These are phyloP conservation scores for Salix caprea DNA, from an alignment of 345 rosid species.

Conservation along the genomic window DNA sequence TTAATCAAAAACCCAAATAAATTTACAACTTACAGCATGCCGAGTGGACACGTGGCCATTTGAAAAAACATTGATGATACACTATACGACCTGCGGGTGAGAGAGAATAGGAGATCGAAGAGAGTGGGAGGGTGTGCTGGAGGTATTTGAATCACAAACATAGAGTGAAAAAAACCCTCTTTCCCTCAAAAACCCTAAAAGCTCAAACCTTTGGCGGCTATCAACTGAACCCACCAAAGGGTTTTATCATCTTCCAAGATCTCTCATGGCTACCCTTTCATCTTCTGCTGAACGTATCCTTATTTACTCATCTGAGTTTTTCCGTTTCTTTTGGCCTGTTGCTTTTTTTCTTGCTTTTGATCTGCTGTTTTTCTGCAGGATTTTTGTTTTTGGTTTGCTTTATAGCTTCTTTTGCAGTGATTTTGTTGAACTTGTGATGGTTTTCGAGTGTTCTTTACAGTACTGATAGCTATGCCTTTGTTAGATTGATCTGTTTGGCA, in stretches of 20 bases:
- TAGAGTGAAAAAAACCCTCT: constrained; percentile 44
- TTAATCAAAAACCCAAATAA: not conserved
- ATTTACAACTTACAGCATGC: not conserved
- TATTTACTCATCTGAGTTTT: not conserved
- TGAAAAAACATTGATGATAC: not conserved
- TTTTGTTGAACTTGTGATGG: not conserved
- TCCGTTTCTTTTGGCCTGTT: not conserved
- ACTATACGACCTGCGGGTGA: not conserved
- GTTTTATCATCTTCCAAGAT: not conserved
- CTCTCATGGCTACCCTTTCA: not conserved
- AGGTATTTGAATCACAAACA: constrained; percentile 57
- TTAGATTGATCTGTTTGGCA: not conserved
- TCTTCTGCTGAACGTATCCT: not conserved
- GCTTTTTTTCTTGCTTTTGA: not conserved
- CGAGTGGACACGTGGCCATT: not conserved
- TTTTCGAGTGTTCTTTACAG: not conserved
- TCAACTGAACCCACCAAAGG: not conserved
- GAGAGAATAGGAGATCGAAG: not conserved
- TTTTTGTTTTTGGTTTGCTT: constrained; percentile 1
- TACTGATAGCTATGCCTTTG: not conserved
- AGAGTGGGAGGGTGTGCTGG: constrained; percentile 26
- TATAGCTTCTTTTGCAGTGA: not conserved
- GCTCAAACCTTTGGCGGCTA: constrained; percentile 41
- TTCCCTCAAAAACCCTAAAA: constrained; percentile 6
- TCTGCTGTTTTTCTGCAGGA: not conserved